Evolutionary conservation across 2,329 filamentous ascomycete genomes (phyloP), one percentile per base, ranked within the genome.

Genomic region (Trematosphaeria pertusa): DNA sequence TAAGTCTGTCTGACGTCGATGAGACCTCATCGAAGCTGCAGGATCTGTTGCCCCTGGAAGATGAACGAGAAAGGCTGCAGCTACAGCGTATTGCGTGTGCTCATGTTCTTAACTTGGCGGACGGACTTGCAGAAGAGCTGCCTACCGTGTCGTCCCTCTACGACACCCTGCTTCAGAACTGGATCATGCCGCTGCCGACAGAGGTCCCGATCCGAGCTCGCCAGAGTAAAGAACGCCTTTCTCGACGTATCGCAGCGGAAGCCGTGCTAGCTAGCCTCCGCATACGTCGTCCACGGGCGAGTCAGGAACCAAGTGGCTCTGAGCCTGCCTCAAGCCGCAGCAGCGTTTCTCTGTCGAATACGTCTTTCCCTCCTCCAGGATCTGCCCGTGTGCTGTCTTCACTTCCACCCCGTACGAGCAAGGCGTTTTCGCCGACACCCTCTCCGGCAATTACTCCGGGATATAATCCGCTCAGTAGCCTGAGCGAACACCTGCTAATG

Each of bases 401-500:
- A 2, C 49, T 52, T 20, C 52, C 56, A 45, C 22, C 59, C 35
- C 24, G 51, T 38, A 43, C 56, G 20, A 37, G 36, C 26, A 14
- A 31, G 18, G 28, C 43, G 15, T 43, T 37, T 19, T 32, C 38
- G 20, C 50, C 46, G 8, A 15, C 18, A 14, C 3, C 33, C 34
- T 19, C 14, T 8, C 12, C 18, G 19, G 19, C 35, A 18, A 8
- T 33, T 4, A 20, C 35, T 2, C 15, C 38, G 18, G 51, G n/a
- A n/a, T n/a, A n/a, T n/a, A n/a, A n/a, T n/a, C n/a, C n/a, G n/a
- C n/a, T n/a, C n/a, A n/a, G n/a, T 12, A 70, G 73, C 3, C 59
- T 78, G 2, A 62, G 62, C 31, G 68, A 61, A 36, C 70, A 74
- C 55, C 67, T 74, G 2, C 56, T 55, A 1, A 69, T 75, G 36